Conservation (phyloP, 73 alveolate species). For the Stentor coeruleus region DNA sequence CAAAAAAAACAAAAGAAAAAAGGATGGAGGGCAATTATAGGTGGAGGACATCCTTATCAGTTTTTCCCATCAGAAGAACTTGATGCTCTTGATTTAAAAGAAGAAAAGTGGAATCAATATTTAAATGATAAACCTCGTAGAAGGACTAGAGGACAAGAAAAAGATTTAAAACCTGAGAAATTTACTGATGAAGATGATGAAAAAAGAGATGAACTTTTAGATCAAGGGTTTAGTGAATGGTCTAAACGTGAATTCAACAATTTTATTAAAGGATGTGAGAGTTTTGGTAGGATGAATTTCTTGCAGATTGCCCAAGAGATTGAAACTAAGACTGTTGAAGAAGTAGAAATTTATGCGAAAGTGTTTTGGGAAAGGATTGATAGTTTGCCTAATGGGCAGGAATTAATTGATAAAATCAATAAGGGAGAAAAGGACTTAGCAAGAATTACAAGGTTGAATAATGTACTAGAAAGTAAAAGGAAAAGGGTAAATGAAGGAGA, state of each 20-base stretch:
- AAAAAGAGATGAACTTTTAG: slow-evolving; percentile 51
- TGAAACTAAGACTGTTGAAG: slow-evolving; percentile 81
- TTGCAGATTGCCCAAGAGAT: slow-evolving; percentile 53
- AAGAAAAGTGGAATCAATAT: slow-evolving; percentile 65
- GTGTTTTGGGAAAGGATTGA: slow-evolving; percentile 89
- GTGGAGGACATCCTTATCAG: slow-evolving; percentile 84
- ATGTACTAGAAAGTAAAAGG: slow-evolving; percentile 34
- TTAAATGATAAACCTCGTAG: slow-evolving; percentile 32
- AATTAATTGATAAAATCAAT: slow-evolving; percentile 81
- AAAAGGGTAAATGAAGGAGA: slow-evolving; percentile 15
- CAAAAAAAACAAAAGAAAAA: slow-evolving; percentile 68
- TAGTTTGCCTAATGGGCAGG: slow-evolving; percentile 84
- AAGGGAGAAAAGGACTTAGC: slow-evolving; percentile 73
- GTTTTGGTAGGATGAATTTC: slow-evolving; percentile 57
- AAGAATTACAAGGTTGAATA: slow-evolving; percentile 47
- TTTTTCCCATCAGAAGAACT: slow-evolving; percentile 73
- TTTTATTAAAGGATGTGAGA: slow-evolving; percentile 70
- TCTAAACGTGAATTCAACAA: slow-evolving; percentile 65
- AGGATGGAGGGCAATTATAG: slow-evolving; percentile 82
- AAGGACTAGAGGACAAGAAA: neutral
- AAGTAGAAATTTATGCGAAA: slow-evolving; percentile 75
- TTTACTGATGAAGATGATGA: slow-evolving; percentile 69
- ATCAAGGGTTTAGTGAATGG: slow-evolving; percentile 79
- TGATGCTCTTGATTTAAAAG: slow-evolving; percentile 77
- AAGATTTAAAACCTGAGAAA: slow-evolving; percentile 40